Percentiles rank a stretch among this genome's conserved stretches.
These are phyloP conservation scores for Beauveria varroae DNA, from an alignment of 2,329 filamentous ascomycete genomes.

Conservation along the genomic window DNA sequence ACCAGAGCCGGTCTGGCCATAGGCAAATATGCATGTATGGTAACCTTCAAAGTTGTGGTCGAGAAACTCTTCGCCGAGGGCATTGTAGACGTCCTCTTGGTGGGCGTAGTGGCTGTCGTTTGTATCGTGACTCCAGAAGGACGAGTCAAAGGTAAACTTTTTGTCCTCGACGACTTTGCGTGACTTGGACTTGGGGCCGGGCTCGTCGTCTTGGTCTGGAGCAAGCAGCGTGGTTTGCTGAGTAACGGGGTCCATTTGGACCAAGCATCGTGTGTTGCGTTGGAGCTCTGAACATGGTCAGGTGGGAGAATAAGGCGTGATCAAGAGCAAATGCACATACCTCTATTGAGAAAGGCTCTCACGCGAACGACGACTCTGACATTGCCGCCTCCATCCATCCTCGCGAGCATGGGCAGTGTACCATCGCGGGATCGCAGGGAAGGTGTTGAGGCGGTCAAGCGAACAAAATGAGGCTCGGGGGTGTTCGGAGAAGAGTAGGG, in stretches of 20 bases:
- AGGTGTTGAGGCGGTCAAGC: conserved; percentile 69
- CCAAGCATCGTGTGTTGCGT: conserved; percentile 72
- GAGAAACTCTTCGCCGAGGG: conserved; percentile 89
- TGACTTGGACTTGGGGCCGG: conserved; percentile 52
- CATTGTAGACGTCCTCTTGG: conserved; percentile 91
- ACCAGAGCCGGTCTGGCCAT: conserved; percentile 93
- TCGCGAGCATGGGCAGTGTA: conserved; percentile 48
- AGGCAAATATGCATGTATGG: conserved; percentile 98
- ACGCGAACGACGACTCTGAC: conserved; percentile 78
- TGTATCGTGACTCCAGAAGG: conserved; percentile 89
- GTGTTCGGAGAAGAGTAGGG: conserved; percentile 29
- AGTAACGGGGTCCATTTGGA: conserved; percentile 82
- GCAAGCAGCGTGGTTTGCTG: conserved; percentile 77
- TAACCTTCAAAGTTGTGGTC: conserved; percentile 99
- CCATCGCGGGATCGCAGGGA: conserved; percentile 68
- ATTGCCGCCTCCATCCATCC: conserved; percentile 62
- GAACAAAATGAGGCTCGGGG: conserved; percentile 30
- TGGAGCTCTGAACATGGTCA: conserved; percentile 60
- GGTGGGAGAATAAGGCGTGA: neutral
- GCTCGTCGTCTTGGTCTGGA: conserved; percentile 49
- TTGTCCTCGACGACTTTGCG: conserved; percentile 80
- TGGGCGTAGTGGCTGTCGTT: conserved; percentile 78
- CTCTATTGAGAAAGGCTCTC: conserved; percentile 69
- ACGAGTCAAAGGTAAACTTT: conserved; percentile 92
- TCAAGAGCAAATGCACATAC: conserved; percentile 34